Conservation (phyloP, 495 filamentous ascomycete species). For the Amniculicola lignicola region DNA sequence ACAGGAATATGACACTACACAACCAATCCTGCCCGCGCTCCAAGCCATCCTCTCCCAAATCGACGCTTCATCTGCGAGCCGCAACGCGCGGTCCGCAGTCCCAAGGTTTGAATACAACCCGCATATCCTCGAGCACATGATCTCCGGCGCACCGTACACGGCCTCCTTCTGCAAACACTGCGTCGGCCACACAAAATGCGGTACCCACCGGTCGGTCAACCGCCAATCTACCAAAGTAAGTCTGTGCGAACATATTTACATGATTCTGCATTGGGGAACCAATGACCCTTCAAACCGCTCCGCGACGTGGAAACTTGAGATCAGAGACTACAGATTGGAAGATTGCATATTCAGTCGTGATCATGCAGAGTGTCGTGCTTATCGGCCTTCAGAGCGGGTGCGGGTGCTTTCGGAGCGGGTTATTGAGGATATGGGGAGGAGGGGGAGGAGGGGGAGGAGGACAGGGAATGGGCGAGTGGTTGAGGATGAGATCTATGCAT, state of each 20-base stretch:
- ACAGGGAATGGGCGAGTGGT: constrained; percentile 2
- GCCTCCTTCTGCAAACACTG: neutral
- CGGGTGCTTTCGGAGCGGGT: constrained; percentile 2
- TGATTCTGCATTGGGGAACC: constrained; percentile 8
- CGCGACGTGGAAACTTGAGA: neutral
- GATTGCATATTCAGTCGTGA: neutral
- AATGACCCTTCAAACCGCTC: constrained; percentile 4
- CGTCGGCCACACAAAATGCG: neutral
- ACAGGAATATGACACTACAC: neutral
- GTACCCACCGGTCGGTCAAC: neutral
- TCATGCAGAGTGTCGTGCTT: neutral
- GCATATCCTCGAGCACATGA: neutral
- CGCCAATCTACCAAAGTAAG: neutral
- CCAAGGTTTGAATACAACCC: constrained; percentile 6
- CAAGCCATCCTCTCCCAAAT: neutral
- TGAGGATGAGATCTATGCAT: neutral
- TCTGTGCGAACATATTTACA: neutral
- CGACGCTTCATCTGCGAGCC: neutral
- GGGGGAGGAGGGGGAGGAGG: constrained; percentile 13
- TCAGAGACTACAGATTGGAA: neutral
- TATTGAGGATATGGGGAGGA: constrained; percentile 4
- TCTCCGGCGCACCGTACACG: constrained; percentile 13
- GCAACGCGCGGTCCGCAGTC: neutral
- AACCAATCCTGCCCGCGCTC: neutral
- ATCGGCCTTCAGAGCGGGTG: constrained; percentile 1